Evolutionary conservation across 305 asterid genomes (phyloP).

Genomic region (Fraxinus velutina): DNA sequence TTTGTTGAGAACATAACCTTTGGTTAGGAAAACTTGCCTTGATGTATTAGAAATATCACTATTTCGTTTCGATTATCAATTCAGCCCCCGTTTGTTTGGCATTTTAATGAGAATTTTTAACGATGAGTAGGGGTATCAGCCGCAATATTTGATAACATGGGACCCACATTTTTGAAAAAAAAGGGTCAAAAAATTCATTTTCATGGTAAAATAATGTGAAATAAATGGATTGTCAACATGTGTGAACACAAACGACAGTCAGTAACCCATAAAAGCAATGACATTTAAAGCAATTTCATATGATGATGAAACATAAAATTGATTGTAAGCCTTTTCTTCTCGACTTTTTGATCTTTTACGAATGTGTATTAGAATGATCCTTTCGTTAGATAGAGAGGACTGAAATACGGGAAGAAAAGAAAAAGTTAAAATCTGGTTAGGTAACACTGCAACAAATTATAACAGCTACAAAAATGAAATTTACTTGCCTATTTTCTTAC

Average conservation of each 20-base stretch:
- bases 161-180: no score
- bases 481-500: neutral
- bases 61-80: neutral
- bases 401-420: neutral
- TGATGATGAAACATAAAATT: neutral
- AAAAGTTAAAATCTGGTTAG: neutral
- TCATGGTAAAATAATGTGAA: no score
- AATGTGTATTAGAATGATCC: neutral
- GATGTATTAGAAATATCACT: neutral
- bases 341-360: neutral
- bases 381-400: neutral
- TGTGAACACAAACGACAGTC: neutral
- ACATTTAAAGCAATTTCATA: neutral
- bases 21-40: neutral
- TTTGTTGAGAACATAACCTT: neutral
- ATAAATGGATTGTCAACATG: no score
- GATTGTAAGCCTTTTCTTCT: neutral
- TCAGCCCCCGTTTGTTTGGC: no score
- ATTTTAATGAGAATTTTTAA: no score
- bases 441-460: neutral
- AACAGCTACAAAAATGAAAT: neutral
- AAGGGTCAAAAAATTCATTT: no score
- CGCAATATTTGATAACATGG: no score
- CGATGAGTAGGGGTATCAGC: no score
- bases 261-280: neutral